Evolutionary conservation across 2,329 filamentous ascomycete genomes (phyloP), one percentile per base, ranked within the genome.

Genomic region (Cladophialophora immunda): DNA sequence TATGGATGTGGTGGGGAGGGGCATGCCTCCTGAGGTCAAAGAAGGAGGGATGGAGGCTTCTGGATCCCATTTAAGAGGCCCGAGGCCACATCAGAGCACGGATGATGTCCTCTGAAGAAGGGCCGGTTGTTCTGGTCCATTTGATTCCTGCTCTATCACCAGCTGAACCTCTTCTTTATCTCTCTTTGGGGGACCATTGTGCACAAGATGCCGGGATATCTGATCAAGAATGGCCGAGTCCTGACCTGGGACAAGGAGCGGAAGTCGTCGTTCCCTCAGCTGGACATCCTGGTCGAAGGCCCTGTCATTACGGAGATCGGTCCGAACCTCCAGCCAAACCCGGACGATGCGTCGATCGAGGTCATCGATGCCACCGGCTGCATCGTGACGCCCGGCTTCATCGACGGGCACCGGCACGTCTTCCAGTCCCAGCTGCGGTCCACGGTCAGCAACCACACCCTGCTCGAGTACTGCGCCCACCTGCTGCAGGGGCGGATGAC

Each of bases 341-440:
- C 32, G 25, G 11, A 6, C 4, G 64, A 63, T 11, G 15, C 68
- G 0, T 69, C 58, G 2, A 68, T 70, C 4, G 67, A 76, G 47
- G 69, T 81, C 9, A 73, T 83, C 45, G 78, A 83, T 62, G 81
- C 78, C 19, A 73, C 73, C 36, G 70, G 69, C 11, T 76, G 71
- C 59, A 66, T 71, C n/a, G 68, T 73, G 36, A 72, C 68, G 57
- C 75, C 75, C 2, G 75, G 75, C 11, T 76, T 75, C 68, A 72
- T 77, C 36, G 70, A 74, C 47, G 75, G 73, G 27, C 73, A 76
- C 41, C 66, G 79, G 45, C 82, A 83, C 69, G 70, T 80, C 13
- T 83, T 80, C 79, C 79, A 82, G 62, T 78, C 77, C 1, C 74
- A 78, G 47, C 69, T 78, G n/a, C 79, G 78, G 61, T 76, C 77